Base-by-base conservation (phyloP, 345 rosid genomes). In the Pugionium cornutum region DNA sequence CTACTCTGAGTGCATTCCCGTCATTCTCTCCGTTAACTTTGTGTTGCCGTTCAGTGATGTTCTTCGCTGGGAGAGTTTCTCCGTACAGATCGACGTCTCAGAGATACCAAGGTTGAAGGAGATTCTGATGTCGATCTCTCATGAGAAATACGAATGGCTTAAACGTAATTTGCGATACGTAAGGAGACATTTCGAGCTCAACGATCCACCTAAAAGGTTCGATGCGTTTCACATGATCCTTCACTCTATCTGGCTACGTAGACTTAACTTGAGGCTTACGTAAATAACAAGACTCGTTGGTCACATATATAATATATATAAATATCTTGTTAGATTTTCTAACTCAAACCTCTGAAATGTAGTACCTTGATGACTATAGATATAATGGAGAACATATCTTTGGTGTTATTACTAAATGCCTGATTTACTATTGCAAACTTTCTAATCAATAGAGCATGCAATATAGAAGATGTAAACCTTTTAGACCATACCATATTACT, bases 241-340 rank as follows among this genome's bases (percentile, higher is more conserved):
- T 64, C 98, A 92, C 68, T 92, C 98, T 6, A 75, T 92, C 31
- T 92, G 98, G 97, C 83, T 92, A 57, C 77, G 98, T 64, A 82
- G 98, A 76, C 58, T 89, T 66, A 88, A 92, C 75, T 6, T 76
- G 66, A 79, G 48, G 78, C 72, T 79, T 9, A 58, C 37, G 54
- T 88, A 81, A 57, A 31, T 6, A 26, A 18, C 11, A 44, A 9
- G 35, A 9, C 6, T 55, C 58, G 6, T 49, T 55, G 53, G 52
- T 42, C 43, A 41, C 31, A 11, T 49, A 40, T 3, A 34, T 34
- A 3, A 34, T 34, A 34, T 34, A 50, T 41, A n/a, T 36, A 29
- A 55, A 29, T 34, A 7, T 37, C 55, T 18, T 42, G 59, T 65
- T 58, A 66, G 60, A 45, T 9, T 4, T 18, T 51, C 1, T 60